These are phyloP conservation scores for Pistacia vera DNA, from an alignment of 345 rosid genomes.

Conservation along the genomic window DNA sequence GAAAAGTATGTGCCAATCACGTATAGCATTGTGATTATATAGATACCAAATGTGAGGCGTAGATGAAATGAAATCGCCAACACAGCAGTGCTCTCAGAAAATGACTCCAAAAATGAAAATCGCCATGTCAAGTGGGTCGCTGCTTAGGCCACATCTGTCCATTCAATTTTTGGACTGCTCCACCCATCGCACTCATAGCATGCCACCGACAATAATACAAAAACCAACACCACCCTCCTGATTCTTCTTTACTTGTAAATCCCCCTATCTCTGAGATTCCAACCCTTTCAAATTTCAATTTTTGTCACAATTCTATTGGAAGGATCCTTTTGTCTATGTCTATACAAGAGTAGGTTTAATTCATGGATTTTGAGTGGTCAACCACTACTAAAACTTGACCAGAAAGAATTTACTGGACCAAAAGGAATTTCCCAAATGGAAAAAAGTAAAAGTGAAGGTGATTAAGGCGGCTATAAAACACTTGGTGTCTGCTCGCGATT, in stretches of 20 bases:
- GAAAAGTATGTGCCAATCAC: too few relatives aligned
- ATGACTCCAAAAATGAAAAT: not conserved
- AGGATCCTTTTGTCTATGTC: not conserved
- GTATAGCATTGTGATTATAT: too few relatives aligned
- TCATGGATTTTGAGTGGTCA: too few relatives aligned
- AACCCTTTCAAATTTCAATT: not conserved
- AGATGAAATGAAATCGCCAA: not conserved
- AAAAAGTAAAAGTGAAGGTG: too few relatives aligned
- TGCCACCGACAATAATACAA: constrained; percentile 12
- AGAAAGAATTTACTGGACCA: too few relatives aligned
- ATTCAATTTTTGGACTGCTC: not conserved
- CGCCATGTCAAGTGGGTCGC: not conserved
- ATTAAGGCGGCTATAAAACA: too few relatives aligned
- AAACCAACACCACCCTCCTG: not conserved
- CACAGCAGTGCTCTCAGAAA: not conserved
- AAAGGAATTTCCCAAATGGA: too few relatives aligned
- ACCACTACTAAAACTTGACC: too few relatives aligned
- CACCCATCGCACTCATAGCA: not conserved
- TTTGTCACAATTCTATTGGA: not conserved
- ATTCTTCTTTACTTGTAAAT: too few relatives aligned
- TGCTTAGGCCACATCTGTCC: not conserved
- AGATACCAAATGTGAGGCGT: not conserved
- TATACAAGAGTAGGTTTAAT: too few relatives aligned
- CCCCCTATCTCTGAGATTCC: not conserved
- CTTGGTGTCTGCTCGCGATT: too few relatives aligned